Evolutionary conservation across 179 eudicot genomes (phyloP).

Genomic region (Beta macrorhiza): DNA sequence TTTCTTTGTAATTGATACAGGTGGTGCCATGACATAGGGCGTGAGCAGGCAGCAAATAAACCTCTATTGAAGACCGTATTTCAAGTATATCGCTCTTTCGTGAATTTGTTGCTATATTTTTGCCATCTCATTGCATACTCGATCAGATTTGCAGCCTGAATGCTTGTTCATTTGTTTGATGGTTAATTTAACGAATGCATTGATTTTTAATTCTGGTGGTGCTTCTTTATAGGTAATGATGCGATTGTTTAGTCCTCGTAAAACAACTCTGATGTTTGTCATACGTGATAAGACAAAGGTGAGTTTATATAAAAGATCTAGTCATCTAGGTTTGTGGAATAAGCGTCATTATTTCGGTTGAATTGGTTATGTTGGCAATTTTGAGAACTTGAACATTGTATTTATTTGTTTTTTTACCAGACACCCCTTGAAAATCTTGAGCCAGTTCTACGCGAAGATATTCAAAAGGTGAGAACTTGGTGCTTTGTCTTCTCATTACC

Average conservation of each 20-base stretch:
- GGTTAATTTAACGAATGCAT: background rate
- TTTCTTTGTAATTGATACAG: slow-evolving; percentile 34
- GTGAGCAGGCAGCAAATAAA: slow-evolving; percentile 98
- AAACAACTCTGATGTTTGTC: slow-evolving; percentile 97
- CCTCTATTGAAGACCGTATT: slow-evolving; percentile 95
- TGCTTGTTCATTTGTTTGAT: slow-evolving; percentile 13
- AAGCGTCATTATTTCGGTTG: background rate
- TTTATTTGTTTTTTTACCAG: slow-evolving; percentile 42
- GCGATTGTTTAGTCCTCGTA: slow-evolving; percentile 98
- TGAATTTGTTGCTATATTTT: background rate
- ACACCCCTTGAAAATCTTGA: slow-evolving; percentile 92
- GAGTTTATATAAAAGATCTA: slow-evolving; percentile 16
- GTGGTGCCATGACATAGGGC: slow-evolving; percentile 99
- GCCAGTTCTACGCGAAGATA: slow-evolving; percentile 89
- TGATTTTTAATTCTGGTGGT: slow-evolving; percentile 8
- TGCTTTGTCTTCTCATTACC: background rate
- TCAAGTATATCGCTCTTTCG: slow-evolving; percentile 52
- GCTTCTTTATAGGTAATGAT: slow-evolving; percentile 75
- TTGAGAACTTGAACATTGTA: slow-evolving; percentile 10
- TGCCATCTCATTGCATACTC: background rate
- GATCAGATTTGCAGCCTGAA: background rate
- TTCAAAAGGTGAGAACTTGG: slow-evolving; percentile 69
- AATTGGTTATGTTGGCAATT: background rate
- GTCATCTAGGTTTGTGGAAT: background rate
- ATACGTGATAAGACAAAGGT: slow-evolving; percentile 99